Conservation (phyloP, 2,329 filamentous ascomycete species). For the Cladophialophora yegresii region DNA sequence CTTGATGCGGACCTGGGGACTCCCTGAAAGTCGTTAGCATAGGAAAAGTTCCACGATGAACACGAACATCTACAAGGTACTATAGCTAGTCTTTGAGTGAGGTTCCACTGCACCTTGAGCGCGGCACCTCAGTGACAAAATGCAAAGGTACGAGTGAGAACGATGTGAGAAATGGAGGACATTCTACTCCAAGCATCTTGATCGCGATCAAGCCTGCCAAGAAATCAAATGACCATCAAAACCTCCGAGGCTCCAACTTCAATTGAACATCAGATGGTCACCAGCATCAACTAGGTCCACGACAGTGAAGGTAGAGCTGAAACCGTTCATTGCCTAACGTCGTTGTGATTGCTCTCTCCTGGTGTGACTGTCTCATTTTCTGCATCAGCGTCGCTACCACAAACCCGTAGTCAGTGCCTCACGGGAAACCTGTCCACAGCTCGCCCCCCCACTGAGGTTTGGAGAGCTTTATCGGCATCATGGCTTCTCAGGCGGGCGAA, state of each 20-base stretch:
- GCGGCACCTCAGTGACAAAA: background rate
- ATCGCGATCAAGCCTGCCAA: background rate
- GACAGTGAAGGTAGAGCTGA: background rate
- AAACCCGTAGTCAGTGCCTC: background rate
- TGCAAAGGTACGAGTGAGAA: background rate
- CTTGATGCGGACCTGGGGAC: background rate
- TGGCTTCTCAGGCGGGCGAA: constrained; percentile 23
- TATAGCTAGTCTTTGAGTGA: background rate
- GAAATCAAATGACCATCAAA: constrained; percentile 3
- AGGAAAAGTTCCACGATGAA: background rate
- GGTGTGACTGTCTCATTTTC: background rate
- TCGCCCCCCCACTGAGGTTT: constrained; percentile 3
- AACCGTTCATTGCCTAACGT: background rate
- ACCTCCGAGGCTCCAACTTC: background rate
- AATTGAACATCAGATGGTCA: background rate
- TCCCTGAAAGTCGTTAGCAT: background rate
- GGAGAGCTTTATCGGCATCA: background rate
- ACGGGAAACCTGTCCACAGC: background rate
- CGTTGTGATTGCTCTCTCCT: background rate
- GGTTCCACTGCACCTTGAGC: background rate
- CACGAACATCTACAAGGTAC: background rate
- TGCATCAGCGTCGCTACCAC: background rate
- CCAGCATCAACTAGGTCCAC: background rate
- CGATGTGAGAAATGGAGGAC: background rate
- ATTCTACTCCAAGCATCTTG: background rate